Evolutionary conservation across 768 basidiomycete genomes (phyloP).

Genomic region (Mycena olivaceomarginata): DNA sequence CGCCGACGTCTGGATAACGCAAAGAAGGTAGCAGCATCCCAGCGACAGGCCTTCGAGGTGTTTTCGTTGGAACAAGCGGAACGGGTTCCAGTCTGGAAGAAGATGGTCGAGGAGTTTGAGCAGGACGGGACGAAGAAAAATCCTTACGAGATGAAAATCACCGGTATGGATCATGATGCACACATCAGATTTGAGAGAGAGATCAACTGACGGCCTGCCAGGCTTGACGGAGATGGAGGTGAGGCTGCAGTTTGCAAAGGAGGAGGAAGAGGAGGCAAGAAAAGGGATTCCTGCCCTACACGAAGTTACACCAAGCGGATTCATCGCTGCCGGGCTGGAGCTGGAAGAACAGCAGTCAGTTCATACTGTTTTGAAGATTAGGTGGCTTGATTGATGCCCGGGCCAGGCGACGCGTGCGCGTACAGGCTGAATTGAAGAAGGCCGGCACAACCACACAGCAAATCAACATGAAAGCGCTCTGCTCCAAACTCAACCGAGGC

Average conservation of each 20-base stretch:
- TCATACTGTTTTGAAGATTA: not conserved
- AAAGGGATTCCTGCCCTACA: not conserved
- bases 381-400: slow-evolving; percentile 49
- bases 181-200: not conserved
- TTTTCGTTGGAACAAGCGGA: slow-evolving; percentile 8
- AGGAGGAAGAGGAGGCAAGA: not conserved
- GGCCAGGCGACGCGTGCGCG: slow-evolving; percentile 23
- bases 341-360: slow-evolving; percentile 38
- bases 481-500: not conserved
- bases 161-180: not conserved
- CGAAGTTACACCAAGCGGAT: slow-evolving; percentile 28
- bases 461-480: not conserved
- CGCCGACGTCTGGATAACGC: not conserved
- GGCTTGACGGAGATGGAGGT: slow-evolving; percentile 29
- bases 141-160: not conserved
- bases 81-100: slow-evolving; percentile 1
- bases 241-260: slow-evolving; percentile 20
- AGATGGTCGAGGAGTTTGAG: not conserved
- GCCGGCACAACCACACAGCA: slow-evolving; percentile 9
- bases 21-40: not conserved
- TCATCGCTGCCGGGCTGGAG: slow-evolving; percentile 12
- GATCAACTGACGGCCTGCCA: not conserved
- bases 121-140: not conserved
- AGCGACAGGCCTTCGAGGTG: not conserved
- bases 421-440: slow-evolving; percentile 21